Conservation (phyloP, 169 alveolate genomes). For the Eimeria brunetti region DNA sequence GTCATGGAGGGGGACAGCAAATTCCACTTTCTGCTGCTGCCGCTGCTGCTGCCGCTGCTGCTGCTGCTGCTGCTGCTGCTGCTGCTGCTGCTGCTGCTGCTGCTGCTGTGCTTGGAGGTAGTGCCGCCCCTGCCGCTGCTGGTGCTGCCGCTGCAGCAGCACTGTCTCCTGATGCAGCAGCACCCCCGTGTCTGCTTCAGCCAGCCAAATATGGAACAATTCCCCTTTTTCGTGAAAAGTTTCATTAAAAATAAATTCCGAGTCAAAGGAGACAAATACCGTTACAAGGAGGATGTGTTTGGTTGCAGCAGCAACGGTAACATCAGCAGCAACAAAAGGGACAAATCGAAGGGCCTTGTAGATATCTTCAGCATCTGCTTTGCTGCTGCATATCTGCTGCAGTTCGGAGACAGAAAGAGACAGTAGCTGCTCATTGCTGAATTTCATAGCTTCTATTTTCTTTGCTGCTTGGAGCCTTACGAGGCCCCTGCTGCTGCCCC, state of each 20-base stretch:
- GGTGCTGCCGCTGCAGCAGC: slow-evolving; percentile 46
- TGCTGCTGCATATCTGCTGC: slow-evolving; percentile 47
- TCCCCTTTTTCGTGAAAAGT: slow-evolving; percentile 75
- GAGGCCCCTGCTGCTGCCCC: background rate
- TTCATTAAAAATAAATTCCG: slow-evolving; percentile 77
- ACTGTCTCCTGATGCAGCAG: slow-evolving; percentile 81
- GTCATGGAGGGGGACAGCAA: slow-evolving; percentile 82
- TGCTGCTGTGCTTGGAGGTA: no score
- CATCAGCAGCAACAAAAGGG: slow-evolving; percentile 17
- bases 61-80: slow-evolving; percentile 1
- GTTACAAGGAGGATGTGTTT: slow-evolving; percentile 72
- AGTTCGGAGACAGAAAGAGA: slow-evolving; percentile 12
- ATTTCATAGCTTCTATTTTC: background rate
- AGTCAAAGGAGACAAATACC: slow-evolving; percentile 22
- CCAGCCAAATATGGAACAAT: slow-evolving; percentile 81
- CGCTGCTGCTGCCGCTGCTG: no score
- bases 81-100: slow-evolving; percentile 1
- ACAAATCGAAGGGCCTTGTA: slow-evolving; percentile 35
- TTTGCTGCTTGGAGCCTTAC: background rate
- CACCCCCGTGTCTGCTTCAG: slow-evolving; percentile 62
- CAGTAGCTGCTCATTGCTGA: slow-evolving; percentile 15
- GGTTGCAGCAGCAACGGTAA: slow-evolving; percentile 78
- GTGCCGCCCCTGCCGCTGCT: background rate
- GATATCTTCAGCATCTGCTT: slow-evolving; percentile 50
- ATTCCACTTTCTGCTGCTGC: slow-evolving; percentile 58